Base-by-base conservation (phyloP, 331 rosid species). In the Spiraea crenata region DNA sequence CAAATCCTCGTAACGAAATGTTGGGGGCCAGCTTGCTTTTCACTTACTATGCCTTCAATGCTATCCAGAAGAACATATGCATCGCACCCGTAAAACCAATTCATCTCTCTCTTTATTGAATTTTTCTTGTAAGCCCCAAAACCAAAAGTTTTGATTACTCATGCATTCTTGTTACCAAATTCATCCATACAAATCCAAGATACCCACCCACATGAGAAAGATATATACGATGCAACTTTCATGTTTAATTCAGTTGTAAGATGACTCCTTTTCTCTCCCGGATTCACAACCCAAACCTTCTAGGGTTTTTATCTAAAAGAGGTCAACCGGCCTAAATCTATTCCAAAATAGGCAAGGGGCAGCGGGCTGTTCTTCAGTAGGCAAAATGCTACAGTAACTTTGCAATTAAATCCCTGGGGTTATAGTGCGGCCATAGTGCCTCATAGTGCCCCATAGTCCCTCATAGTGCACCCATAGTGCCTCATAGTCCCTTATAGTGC, bases 51-150 rank as follows among this genome's bases (percentile, higher is more conserved):
- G 12, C 83, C 92, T 15, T 77, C 90, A 47, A 61, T 52, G 74
- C 71, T 85, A 54, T 93, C 97, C 73, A 93, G 17, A 54, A 93
- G 97, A 63, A 91, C 78, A 5, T 97, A 93, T 57, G 89, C 99
- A 69, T 93, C 99, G 9, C 99, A 93, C 12, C 99, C 99, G 97
- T 93, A 25, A 42, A 41, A 17, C 42, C 72, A 56, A n/a, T 2
- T 31, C 57, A 48, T 48, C 5, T 48, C 19, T 13, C 15, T 14
- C n/a, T n/a, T 48, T 48, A 0, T 1, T 48, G 3, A 1, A 6
- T 48, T 15, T n/a, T 15, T 48, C 15, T 14, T 14, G 19, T 48
- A 12, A 4, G 13, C 14, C 17, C 4, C 52, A 5, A 48, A 48
- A n/a, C 15, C 54, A 48, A 1, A 4, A 14, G 15, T 2, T 3